phyloP scores from a whole-genome alignment of 352 stramenopile genomes.

The Phytopythium montanum region DNA sequence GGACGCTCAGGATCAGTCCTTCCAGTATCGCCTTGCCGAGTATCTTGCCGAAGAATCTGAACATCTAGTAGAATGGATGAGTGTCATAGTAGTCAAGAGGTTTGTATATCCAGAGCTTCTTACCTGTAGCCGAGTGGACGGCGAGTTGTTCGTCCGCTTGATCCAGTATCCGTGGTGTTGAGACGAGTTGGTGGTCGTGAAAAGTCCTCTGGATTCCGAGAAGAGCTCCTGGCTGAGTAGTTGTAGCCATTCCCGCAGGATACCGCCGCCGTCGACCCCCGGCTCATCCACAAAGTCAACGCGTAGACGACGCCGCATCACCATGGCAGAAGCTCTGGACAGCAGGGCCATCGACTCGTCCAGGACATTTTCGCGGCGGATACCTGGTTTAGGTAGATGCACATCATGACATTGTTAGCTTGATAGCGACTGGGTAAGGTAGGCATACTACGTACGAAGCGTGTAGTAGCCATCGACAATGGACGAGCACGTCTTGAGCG shows the following conservation, averaged over 20 bases:
- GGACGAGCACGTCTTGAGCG: slow-evolving; percentile 51
- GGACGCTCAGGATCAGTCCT: slow-evolving; percentile 65
- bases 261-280: slow-evolving; percentile 71
- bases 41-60: slow-evolving; percentile 78
- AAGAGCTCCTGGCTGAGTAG: slow-evolving; percentile 72
- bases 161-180: slow-evolving; percentile 66
- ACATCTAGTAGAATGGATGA: slow-evolving; percentile 33
- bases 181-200: slow-evolving; percentile 38
- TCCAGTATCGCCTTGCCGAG: slow-evolving; percentile 70
- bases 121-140: slow-evolving; percentile 41
- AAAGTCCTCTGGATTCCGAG: slow-evolving; percentile 40
- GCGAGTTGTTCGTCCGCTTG: slow-evolving; percentile 23
- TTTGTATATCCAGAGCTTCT: neutral
- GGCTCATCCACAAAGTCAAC: slow-evolving; percentile 85
- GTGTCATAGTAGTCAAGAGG: neutral
- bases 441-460: slow-evolving; percentile 42
- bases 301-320: slow-evolving; percentile 64
- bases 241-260: slow-evolving; percentile 78
- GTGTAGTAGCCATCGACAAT: slow-evolving; percentile 54
- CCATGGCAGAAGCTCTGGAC: slow-evolving; percentile 36
- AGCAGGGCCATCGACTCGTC: slow-evolving; percentile 68
- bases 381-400: slow-evolving; percentile 26
- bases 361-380: slow-evolving; percentile 63
- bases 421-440: neutral
- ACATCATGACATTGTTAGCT: neutral